phyloP scores from a whole-genome alignment of 2,329 filamentous ascomycete genomes.

The Epichloe gansuensis region DNA sequence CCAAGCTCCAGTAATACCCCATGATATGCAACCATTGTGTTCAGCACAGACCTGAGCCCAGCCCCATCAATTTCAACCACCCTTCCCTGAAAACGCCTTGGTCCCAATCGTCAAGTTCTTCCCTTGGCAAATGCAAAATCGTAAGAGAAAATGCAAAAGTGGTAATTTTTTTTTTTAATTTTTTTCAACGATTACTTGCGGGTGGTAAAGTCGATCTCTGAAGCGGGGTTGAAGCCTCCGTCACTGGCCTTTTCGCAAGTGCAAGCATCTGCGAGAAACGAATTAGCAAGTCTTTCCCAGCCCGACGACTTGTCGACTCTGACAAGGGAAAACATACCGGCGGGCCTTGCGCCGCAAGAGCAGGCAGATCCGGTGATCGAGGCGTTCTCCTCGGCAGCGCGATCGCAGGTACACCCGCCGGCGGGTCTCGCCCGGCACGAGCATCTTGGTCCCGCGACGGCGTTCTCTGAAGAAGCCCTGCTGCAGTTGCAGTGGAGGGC shows the following conservation, averaged over 20 bases:
- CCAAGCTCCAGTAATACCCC: neutral
- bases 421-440: conserved; percentile 73
- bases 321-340: conserved; percentile 38
- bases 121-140: neutral
- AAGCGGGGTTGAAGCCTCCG: conserved; percentile 45
- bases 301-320: neutral
- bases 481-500: conserved; percentile 80
- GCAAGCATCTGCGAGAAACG: conserved; percentile 43
- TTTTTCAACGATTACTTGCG: conserved; percentile 30
- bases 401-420: conserved; percentile 71
- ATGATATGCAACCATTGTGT: neutral
- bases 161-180: neutral
- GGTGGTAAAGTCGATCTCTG: conserved; percentile 84
- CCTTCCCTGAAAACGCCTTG: neutral
- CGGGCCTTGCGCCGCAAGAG: conserved; percentile 63
- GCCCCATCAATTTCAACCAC: neutral
- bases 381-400: conserved; percentile 58
- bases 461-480: conserved; percentile 66
- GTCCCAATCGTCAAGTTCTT: neutral
- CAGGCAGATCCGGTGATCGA: conserved; percentile 50
- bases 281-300: conserved; percentile 6
- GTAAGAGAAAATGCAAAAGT: neutral
- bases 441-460: conserved; percentile 59
- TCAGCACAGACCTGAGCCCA: neutral
- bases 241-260: conserved; percentile 69